These are phyloP conservation scores for Pyracantha coccinea DNA, from an alignment of 331 rosid genomes.

Conservation along the genomic window DNA sequence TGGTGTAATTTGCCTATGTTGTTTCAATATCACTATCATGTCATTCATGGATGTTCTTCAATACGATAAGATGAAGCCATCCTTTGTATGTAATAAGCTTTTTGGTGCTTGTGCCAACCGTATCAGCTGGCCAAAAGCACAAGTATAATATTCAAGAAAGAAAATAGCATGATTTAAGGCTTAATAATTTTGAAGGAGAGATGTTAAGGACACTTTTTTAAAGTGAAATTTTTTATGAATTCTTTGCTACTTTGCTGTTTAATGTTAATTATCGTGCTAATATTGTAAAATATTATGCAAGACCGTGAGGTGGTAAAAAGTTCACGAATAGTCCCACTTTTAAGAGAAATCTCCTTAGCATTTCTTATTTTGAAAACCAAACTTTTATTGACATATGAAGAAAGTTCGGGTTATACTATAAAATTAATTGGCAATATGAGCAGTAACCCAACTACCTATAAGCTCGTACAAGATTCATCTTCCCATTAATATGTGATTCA, in stretches of 20 bases:
- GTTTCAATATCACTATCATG: background rate
- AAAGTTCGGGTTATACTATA: too few species aligned
- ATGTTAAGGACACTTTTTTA: too few species aligned
- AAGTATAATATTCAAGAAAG: background rate
- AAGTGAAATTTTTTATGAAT: too few species aligned
- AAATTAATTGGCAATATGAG: too few species aligned
- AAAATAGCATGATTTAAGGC: background rate
- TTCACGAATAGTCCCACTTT: accelerated
- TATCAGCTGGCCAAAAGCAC: background rate
- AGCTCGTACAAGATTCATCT: too few species aligned
- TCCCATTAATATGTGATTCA: too few species aligned
- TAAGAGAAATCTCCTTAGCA: too few species aligned
- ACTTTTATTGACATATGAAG: too few species aligned
- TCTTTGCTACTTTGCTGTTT: accelerated
- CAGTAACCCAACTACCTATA: too few species aligned
- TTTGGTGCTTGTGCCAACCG: background rate
- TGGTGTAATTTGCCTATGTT: background rate
- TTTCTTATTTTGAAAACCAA: too few species aligned
- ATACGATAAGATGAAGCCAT: background rate
- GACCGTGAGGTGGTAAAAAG: accelerated
- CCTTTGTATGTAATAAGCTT: too few species aligned
- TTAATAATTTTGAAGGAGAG: background rate
- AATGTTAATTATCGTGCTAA: accelerated
- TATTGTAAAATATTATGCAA: too few species aligned
- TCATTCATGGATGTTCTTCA: background rate